Base-by-base conservation (phyloP, 768 basidiomycete species). In the Sutorius australiensis region DNA sequence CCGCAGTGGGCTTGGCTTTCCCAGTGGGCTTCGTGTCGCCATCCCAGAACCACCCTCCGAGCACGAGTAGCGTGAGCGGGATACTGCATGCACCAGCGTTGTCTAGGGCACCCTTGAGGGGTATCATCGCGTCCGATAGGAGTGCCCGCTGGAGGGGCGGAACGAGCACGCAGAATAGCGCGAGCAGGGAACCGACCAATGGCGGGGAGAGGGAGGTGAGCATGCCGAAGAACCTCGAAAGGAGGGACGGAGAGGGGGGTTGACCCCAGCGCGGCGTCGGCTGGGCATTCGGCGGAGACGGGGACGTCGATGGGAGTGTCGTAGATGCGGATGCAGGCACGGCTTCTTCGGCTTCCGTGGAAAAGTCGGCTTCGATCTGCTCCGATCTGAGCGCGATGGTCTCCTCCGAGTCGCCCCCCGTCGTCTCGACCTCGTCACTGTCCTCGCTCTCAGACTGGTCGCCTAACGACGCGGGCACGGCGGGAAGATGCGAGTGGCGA, bases 11-110 rank as follows among this genome's bases (percentile, higher is more conserved):
- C 6, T 21, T 30, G 33, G 2, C 6, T 27, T 37, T 54, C 2
- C 1, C n/a, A 2, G 38, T 51, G 6, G 30, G 6, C 2, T 51
- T 41, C 30, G 48, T 19, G 3, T 59, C 51, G 11, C 76, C 73
- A 0, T 73, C 74, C 67, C 84, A 87, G 72, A 95, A 95, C 75
- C 95, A 98, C 13, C 89, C 93, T 11, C 95, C 95, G 39, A 98
- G 84, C 6, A 97, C 92, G 51, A 98, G 78, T 24, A 97, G 75
- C 2, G 95, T 98, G 27, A 98, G 64, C 0, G 95, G 95, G 55
- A 98, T 86, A 10, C 87, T 85, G 55, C 90, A 92, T 54, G 78
- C 82, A 1, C 92, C 90, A 1, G 86, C 83, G 12, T 74, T 72
- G 2, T 73, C 75, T 45, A 94, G 69, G 0, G 90, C 86, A 28